Evolutionary conservation across 768 basidiomycete species (phyloP), one percentile per base, ranked within the genome.

Genomic region (Mycena maculata): DNA sequence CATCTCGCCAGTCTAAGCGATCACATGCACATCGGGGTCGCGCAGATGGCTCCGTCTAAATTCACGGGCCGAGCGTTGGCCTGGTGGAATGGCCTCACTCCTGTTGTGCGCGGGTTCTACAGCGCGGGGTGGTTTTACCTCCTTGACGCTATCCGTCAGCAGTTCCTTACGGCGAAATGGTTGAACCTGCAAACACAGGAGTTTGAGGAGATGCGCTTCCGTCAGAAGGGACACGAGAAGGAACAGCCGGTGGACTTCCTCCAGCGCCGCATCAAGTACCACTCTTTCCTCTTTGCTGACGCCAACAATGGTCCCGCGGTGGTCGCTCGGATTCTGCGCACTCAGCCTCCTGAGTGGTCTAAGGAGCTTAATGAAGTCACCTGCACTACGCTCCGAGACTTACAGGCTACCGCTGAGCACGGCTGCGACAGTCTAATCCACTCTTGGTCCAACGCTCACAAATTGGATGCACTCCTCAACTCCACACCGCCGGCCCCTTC

Each of bases 181-280:
- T 22, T 38, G 8, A 3, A 2, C 3, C 54, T 50, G 3, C 60
- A 27, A 0, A 36, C 12, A 1, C 9, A 18, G 4, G 45, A 47
- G 11, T 47, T 27, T 4, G 45, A 47, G 13, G 25, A 13, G 4
- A 55, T 55, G 61, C 16, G 18, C 1, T 63, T 54, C 30, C 5
- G 61, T 4, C 61, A 63, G 52, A 4, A 15, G 3, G 61, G 61
- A 6, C 61, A 63, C 28, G 52, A 41, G 3, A 12, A 30, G 8
- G 61, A 63, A 22, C 12, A 47, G 20, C 61, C 61, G 7, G 1
- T 47, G 9, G 53, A 54, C 28, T 63, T 63, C 61, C 47, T 54
- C 41, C 61, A 63, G 33, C 61, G 61, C 1, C 39, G 61, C 2
- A 39, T 30, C 15, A 12, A 39, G 3, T 44, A 54, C 30, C 52